These are phyloP conservation scores for Erodium texanum DNA, from an alignment of 441 rosid species.

Conservation along the genomic window DNA sequence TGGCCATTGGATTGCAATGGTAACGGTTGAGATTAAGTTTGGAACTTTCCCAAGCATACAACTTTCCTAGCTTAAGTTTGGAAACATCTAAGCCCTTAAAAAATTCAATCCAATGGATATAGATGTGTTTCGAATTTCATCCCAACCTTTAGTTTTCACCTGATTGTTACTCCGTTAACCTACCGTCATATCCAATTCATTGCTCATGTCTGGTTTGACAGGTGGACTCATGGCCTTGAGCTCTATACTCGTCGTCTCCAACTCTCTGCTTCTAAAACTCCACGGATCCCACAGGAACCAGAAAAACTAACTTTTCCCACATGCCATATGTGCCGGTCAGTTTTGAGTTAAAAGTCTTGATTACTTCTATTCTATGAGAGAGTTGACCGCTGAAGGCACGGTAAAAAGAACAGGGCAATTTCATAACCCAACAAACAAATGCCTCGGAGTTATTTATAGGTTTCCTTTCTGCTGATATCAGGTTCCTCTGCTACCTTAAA, in stretches of 20 bases:
- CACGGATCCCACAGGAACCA: constrained; percentile 29
- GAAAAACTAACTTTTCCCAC: constrained; percentile 14
- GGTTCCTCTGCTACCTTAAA: too few relatives aligned
- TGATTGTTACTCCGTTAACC: neutral
- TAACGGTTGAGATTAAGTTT: too few relatives aligned
- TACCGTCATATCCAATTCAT: neutral
- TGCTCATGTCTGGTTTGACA: constrained; percentile 18
- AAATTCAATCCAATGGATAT: too few relatives aligned
- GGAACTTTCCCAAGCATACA: too few relatives aligned
- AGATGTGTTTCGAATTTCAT: too few relatives aligned
- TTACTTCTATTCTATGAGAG: neutral
- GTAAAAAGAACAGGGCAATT: neutral
- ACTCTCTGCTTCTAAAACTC: constrained; percentile 72
- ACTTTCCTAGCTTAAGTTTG: too few relatives aligned
- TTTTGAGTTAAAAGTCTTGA: neutral
- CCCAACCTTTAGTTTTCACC: too few relatives aligned
- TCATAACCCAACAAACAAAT: neutral
- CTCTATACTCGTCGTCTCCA: constrained; percentile 75
- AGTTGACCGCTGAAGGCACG: neutral
- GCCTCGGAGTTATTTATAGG: neutral
- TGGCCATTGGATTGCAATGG: too few relatives aligned
- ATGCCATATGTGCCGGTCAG: neutral
- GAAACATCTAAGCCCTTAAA: too few relatives aligned
- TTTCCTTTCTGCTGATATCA: neutral
- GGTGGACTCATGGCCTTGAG: constrained; percentile 93